These are phyloP conservation scores for Aspergillus pseudotamarii DNA, from an alignment of 2,329 filamentous ascomycete genomes.

Conservation along the genomic window DNA sequence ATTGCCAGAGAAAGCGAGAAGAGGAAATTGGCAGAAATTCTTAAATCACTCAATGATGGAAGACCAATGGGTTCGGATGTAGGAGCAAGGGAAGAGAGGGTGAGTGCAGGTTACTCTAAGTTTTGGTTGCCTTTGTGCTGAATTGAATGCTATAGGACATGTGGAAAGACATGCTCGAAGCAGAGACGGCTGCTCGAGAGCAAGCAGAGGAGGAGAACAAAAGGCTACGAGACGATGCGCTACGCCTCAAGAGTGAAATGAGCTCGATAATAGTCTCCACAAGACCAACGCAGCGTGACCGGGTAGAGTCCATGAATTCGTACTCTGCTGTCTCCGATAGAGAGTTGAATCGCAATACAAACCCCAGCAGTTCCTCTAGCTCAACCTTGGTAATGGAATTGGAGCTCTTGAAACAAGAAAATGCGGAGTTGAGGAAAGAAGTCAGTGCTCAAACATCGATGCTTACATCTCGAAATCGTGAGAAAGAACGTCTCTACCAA, in stretches of 20 bases:
- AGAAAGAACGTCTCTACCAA: constrained; percentile 92
- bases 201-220: constrained; percentile 89
- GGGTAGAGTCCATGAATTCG: constrained; percentile 42
- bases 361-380: constrained; percentile 60
- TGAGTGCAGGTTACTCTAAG: constrained; percentile 29
- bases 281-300: constrained; percentile 36
- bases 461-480: constrained; percentile 91
- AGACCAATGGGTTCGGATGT: constrained; percentile 52
- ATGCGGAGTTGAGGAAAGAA: constrained; percentile 86
- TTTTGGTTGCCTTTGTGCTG: constrained; percentile 3
- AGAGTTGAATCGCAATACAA: constrained; percentile 42
- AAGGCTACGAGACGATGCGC: constrained; percentile 79
- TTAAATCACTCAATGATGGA: constrained; percentile 65
- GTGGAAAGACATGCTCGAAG: constrained; percentile 92
- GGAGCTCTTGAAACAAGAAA: constrained; percentile 84
- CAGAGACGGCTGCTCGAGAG: constrained; percentile 85
- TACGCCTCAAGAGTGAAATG: constrained; percentile 61
- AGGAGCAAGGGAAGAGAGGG: constrained; percentile 52
- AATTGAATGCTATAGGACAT: constrained; percentile 63
- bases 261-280: constrained; percentile 31
- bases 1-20: constrained; percentile 82
- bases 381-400: constrained; percentile 80
- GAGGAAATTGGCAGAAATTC: constrained; percentile 79
- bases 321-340: constrained; percentile 40
- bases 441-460: constrained; percentile 96